Evolutionary conservation across 495 filamentous ascomycete species (phyloP), one percentile per base, ranked within the genome.

Genomic region (Filosporella fistucella): DNA sequence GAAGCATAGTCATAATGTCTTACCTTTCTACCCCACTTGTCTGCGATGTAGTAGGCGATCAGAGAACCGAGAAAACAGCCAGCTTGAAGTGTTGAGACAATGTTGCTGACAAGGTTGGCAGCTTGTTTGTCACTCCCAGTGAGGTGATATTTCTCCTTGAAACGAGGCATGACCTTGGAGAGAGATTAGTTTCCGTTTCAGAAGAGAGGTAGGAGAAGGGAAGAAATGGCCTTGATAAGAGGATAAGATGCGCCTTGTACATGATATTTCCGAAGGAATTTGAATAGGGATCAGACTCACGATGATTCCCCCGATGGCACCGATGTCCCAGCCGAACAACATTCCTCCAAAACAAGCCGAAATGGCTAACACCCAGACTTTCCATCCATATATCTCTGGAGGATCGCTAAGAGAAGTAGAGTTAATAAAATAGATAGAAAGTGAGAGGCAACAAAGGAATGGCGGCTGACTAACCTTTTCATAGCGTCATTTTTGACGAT

Each of bases 401-500:
- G 86, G 85, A 58, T 55, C 53, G 22, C 47, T 55, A 39, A n/a
- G 17, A 45, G 50, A 22, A 17, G 9, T 52, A 43, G 86, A 84
- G 36, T n/a, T 17, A 13, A 17, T n/a, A 16, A 16, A 4, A 18
- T 2, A 7, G 4, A 5, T 22, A 6, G 42, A 10, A 3, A 24
- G 17, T 8, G 9, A 20, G 24, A 28, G 23, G n/a, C n/a, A n/a
- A n/a, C n/a, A n/a, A n/a, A n/a, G n/a, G n/a, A n/a, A n/a, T 7
- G n/a, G 14, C 8, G 25, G 23, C 18, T 28, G 14, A 49, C 56
- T 40, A 2, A 56, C 56, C 64, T 68, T 65, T 76, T 83, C 81
- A 88, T 88, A 34, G 86, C 80, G 50, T 88, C 84, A 78, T 90
- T 90, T 63, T 79, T 78, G 51, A 88, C 81, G 56, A 90, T 78